phyloP scores from a whole-genome alignment of 208 protist genomes.

The Trypanosomatidae sp. region DNA sequence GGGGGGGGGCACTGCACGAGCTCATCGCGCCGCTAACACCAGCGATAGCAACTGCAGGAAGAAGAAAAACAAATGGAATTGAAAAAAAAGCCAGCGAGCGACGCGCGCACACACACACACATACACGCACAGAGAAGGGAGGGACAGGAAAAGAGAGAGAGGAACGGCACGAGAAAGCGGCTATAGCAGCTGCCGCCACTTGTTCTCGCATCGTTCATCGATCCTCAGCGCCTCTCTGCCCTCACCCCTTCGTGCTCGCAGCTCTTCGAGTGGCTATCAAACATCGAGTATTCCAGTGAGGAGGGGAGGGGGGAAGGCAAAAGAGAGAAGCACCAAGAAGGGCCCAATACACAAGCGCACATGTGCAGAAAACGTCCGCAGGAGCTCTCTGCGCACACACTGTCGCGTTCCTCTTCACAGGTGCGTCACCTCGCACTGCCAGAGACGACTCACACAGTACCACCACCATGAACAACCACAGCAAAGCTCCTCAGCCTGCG shows the following conservation, averaged over 20 bases:
- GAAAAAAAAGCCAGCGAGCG: background rate
- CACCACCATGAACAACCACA: background rate
- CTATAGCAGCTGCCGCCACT: background rate
- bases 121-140: background rate
- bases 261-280: background rate
- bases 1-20: background rate
- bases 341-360: background rate
- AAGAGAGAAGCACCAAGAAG: background rate
- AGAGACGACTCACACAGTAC: background rate
- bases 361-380: background rate
- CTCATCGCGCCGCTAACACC: background rate
- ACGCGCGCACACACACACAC: background rate
- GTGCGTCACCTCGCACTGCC: background rate
- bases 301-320: background rate
- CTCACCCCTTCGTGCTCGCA: background rate
- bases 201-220: background rate
- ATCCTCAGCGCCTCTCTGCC: background rate
- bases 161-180: background rate
- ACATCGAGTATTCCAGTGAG: slow-evolving; percentile 6
- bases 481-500: background rate
- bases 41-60: background rate
- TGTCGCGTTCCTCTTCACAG: background rate
- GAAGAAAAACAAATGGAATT: background rate
- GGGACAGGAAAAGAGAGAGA: background rate
- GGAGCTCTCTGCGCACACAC: background rate